Base-by-base conservation (phyloP, 2,329 filamentous ascomycete species). In the Microdochium paspali region DNA sequence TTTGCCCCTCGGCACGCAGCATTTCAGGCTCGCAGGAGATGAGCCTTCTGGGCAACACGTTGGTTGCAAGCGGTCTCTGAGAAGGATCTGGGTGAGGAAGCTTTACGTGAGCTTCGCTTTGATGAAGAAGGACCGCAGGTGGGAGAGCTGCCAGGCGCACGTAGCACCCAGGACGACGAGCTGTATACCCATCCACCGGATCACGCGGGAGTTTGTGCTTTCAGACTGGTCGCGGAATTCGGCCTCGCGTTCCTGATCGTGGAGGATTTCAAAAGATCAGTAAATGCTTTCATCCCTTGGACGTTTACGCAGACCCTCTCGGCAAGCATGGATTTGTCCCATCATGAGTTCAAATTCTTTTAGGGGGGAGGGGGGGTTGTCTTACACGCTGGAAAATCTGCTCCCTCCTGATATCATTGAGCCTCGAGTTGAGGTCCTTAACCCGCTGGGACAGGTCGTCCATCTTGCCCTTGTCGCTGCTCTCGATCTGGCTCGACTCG, bases 201-300 rank as follows among this genome's bases (percentile, higher is more conserved):
- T 82, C 53, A 97, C 91, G 60, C 91, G 85, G 48, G 82, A 74
- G 68, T 98, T 98, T 55, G 91, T 96, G 39, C 80, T 76, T 69
- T 98, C 93, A 58, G 90, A 96, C 69, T 97, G 93, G 69, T 98
- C 93, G 70, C 93, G 82, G 77, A 98, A 98, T 66, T 97, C 90
- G 58, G 90, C 90, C 66, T 98, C 93, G 56, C 93, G 88, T 77
- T 97, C 93, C 87, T 96, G 49, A 43, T 50, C n/a, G n/a, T n/a
- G n/a, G n/a, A n/a, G n/a, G n/a, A n/a, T n/a, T 48, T 43, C 50
- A 18, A 53, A 44, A 30, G 46, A n/a, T 49, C 48, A 50, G 50
- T 44, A 35, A 40, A n/a, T n/a, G n/a, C n/a, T n/a, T n/a, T n/a
- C n/a, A n/a, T n/a, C n/a, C n/a, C n/a, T n/a, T n/a, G n/a, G n/a